Evolutionary conservation across 164 flowering plant genomes (phyloP).

Genomic region (Saururus chinensis): DNA sequence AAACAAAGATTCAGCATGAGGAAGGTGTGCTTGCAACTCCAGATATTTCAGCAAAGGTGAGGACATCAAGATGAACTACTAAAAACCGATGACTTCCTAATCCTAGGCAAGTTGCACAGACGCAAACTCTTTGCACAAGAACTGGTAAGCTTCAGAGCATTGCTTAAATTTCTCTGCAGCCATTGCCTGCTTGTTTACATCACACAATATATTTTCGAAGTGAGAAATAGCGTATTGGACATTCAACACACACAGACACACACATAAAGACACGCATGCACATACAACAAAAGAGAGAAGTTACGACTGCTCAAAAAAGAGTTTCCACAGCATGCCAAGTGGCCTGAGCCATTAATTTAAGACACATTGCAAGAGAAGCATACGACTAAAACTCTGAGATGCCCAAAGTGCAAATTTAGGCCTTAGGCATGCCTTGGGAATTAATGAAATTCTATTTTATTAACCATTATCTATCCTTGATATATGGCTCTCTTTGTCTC

Average conservation of each 20-base stretch:
- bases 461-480: neutral
- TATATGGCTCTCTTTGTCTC: neutral
- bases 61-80: neutral
- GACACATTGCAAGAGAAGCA: neutral
- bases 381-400: neutral
- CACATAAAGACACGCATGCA: neutral
- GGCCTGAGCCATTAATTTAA: neutral
- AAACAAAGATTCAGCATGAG: neutral
- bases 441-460: neutral
- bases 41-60: neutral
- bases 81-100: slow-evolving; percentile 2
- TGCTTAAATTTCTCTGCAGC: slow-evolving; percentile 77
- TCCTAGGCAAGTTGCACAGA: slow-evolving; percentile 2
- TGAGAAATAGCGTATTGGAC: too few species aligned
- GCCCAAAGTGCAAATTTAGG: neutral
- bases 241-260: too few species aligned
- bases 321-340: too few species aligned
- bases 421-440: neutral
- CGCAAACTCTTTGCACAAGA: slow-evolving; percentile 50
- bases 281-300: neutral
- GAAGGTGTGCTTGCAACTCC: neutral
- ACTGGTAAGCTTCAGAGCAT: slow-evolving; percentile 59
- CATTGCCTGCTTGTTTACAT: slow-evolving; percentile 30
- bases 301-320: neutral
- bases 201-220: neutral